These are phyloP conservation scores for Colletotrichum sp. DNA, from an alignment of 2,329 filamentous ascomycete species.

Conservation along the genomic window DNA sequence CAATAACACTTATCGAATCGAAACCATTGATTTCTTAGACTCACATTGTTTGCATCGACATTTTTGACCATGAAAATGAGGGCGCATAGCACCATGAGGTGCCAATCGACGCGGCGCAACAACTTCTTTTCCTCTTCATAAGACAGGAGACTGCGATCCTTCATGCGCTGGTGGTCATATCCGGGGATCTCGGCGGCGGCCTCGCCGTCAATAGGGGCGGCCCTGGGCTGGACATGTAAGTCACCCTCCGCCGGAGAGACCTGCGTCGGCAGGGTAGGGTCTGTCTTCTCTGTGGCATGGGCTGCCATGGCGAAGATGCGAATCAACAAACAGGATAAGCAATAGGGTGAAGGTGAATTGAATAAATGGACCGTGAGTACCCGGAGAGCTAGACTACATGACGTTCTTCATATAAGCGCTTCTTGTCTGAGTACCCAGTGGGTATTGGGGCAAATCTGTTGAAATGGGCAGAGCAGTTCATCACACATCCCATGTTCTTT, in stretches of 20 bases:
- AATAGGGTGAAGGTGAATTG: background rate
- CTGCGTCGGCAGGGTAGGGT: background rate
- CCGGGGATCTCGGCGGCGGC: background rate
- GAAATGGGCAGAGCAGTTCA: background rate
- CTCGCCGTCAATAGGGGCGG: background rate
- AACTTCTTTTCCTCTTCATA: conserved; percentile 28
- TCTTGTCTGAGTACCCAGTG: background rate
- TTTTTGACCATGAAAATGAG: conserved; percentile 46
- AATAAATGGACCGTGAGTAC: background rate
- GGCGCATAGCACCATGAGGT: conserved; percentile 32
- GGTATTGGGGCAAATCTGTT: background rate
- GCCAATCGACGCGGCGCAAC: conserved; percentile 28
- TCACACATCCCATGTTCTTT: background rate
- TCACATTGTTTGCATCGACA: conserved; percentile 39
- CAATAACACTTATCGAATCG: background rate
- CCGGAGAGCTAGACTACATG: background rate
- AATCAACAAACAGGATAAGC: background rate
- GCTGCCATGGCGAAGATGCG: background rate
- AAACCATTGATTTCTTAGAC: background rate
- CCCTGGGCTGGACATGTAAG: background rate
- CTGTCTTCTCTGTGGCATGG: background rate
- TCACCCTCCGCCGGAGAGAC: background rate
- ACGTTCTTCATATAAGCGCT: background rate
- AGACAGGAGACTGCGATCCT: background rate
- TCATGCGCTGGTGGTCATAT: background rate